These are phyloP conservation scores for Yarrowia alimentaria DNA, from an alignment of 805 yeast genomes.

Conservation along the genomic window DNA sequence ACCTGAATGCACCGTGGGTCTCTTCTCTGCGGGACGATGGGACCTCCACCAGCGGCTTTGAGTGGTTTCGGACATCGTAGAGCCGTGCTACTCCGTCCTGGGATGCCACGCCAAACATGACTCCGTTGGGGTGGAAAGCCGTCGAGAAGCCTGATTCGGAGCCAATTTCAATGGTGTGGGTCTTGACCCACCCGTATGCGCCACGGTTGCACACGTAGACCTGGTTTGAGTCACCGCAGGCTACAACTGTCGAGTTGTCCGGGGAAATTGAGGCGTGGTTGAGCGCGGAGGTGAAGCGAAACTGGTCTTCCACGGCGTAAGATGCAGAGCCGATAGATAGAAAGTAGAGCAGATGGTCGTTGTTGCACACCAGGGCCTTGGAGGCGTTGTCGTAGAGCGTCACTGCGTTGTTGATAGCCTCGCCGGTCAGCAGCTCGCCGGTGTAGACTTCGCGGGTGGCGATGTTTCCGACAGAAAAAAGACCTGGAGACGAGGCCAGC, in stretches of 20 bases:
- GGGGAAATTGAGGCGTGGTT: constrained; percentile 27
- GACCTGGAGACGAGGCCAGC: constrained; percentile 48
- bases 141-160: constrained; percentile 84
- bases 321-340: constrained; percentile 48
- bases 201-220: constrained; percentile 49
- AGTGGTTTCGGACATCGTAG: constrained; percentile 70
- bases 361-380: constrained; percentile 72
- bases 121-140: constrained; percentile 72
- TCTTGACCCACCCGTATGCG: constrained; percentile 35
- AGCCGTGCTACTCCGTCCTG: constrained; percentile 80
- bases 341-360: constrained; percentile 69
- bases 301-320: constrained; percentile 14
- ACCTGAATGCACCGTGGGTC: constrained; percentile 64
- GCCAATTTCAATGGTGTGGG: constrained; percentile 50
- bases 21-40: constrained; percentile 45
- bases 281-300: constrained; percentile 7
- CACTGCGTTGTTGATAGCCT: constrained; percentile 80
- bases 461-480: constrained; percentile 57
- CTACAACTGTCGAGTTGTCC: constrained; percentile 42
- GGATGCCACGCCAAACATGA: constrained; percentile 72
- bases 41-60: constrained; percentile 40
- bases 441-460: constrained; percentile 49
- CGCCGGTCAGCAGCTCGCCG: constrained; percentile 57
- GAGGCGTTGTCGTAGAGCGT: constrained; percentile 44
- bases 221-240: constrained; percentile 75